Percentiles rank a stretch among this genome's conserved stretches.
Conservation (phyloP, 164 flowering plant genomes). For the Aristolochia californica region DNA sequence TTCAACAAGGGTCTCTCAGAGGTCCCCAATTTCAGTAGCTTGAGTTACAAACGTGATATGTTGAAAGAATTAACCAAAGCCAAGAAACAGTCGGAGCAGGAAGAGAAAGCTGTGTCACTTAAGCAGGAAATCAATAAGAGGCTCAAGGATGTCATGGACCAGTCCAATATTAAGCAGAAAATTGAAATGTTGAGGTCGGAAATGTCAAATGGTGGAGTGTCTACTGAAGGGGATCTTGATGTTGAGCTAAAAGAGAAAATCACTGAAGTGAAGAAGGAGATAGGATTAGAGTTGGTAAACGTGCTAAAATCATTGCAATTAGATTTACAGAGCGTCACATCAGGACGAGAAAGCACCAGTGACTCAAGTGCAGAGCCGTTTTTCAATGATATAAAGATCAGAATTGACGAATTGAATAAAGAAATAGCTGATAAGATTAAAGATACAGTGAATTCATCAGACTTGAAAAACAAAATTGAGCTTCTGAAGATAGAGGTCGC, state of each 20-base stretch:
- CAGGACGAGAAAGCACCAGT: constrained; percentile 13
- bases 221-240: constrained; percentile 26
- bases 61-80: constrained; percentile 47
- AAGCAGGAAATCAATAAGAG: constrained; percentile 46
- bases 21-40: constrained; percentile 57
- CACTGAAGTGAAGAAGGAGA: constrained; percentile 33
- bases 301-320: constrained; percentile 38
- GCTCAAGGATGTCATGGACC: constrained; percentile 31
- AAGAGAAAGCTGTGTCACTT: constrained; percentile 19
- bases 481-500: constrained; percentile 40
- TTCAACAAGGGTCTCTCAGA: constrained; percentile 32
- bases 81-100: constrained; percentile 30
- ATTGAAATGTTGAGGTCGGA: constrained; percentile 38
- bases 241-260: constrained; percentile 40
- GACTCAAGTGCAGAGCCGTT: constrained; percentile 13
- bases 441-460: constrained; percentile 30
- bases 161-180: constrained; percentile 39
- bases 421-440: constrained; percentile 36
- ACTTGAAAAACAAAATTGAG: constrained; percentile 49
- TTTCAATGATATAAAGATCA: constrained; percentile 18
- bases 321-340: constrained; percentile 23
- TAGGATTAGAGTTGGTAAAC: constrained; percentile 33
- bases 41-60: constrained; percentile 50
- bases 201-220: constrained; percentile 25
- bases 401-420: constrained; percentile 34